Conservation (phyloP, 352 stramenopile genomes). For the Globisporangium cylindrosporum region DNA sequence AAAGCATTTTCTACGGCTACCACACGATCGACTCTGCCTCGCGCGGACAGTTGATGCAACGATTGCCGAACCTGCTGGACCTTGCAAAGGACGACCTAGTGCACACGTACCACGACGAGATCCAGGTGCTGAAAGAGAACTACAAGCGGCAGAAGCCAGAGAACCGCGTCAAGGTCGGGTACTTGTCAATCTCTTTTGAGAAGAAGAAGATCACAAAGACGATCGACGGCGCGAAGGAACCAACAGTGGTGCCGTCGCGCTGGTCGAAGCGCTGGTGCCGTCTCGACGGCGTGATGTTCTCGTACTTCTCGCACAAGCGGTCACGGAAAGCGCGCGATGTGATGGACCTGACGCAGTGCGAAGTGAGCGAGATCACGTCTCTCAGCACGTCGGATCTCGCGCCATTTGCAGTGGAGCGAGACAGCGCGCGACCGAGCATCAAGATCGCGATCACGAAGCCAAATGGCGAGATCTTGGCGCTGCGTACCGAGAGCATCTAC, state of each 20-base stretch:
- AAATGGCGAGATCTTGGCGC: conserved; percentile 61
- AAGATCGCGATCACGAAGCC: conserved; percentile 70
- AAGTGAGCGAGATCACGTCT: conserved; percentile 64
- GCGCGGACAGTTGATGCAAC: conserved; percentile 63
- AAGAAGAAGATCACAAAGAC: conserved; percentile 56
- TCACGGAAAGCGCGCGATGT: conserved; percentile 69
- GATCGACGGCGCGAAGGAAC: conserved; percentile 53
- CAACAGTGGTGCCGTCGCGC: conserved; percentile 52
- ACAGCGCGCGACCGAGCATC: conserved; percentile 45
- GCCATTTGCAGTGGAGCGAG: conserved; percentile 54
- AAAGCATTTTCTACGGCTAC: conserved; percentile 77
- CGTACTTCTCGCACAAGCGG: conserved; percentile 80
- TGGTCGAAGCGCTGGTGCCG: conserved; percentile 87
- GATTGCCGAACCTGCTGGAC: conserved; percentile 64
- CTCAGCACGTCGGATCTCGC: conserved; percentile 42
- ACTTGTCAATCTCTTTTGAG: conserved; percentile 73
- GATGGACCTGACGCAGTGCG: conserved; percentile 70
- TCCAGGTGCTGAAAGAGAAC: conserved; percentile 76
- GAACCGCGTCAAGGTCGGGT: conserved; percentile 79
- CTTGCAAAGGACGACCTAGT: conserved; percentile 74
- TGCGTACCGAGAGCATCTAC: conserved; percentile 77
- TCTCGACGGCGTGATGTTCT: conserved; percentile 72
- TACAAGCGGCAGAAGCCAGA: conserved; percentile 79
- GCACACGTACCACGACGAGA: conserved; percentile 85
- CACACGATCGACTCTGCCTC: conserved; percentile 55